Evolutionary conservation across 2,329 filamentous ascomycete genomes (phyloP).

Genomic region (Plectosphaerella sp.): DNA sequence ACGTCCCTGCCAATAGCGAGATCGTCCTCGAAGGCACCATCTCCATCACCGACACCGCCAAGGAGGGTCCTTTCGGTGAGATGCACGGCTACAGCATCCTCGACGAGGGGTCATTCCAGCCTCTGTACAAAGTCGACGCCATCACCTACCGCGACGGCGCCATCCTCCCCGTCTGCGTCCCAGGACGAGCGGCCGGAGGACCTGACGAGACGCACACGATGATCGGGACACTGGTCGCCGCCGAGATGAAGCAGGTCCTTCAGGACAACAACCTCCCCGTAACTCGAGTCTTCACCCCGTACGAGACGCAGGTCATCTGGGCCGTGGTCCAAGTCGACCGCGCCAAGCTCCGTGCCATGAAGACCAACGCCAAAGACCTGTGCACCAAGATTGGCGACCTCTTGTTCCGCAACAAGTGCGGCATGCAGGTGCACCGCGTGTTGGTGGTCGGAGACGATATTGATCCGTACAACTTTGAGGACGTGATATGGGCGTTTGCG

Average conservation of each 20-base stretch:
- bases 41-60: constrained; percentile 29
- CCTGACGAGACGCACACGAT: constrained; percentile 22
- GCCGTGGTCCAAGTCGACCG: constrained; percentile 52
- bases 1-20: constrained; percentile 44
- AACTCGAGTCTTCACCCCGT: constrained; percentile 36
- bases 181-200: too few species aligned
- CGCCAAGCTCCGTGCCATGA: constrained; percentile 39
- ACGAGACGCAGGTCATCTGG: constrained; percentile 44
- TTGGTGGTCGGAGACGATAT: constrained; percentile 44
- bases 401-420: constrained; percentile 35
- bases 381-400: constrained; percentile 34
- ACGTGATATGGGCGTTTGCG: constrained; percentile 44
- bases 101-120: constrained; percentile 13
- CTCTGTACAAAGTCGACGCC: constrained; percentile 35
- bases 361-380: constrained; percentile 20
- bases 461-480: constrained; percentile 37
- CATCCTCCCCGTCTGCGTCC: constrained; percentile 38
- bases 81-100: not conserved
- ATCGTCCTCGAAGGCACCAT: constrained; percentile 46
- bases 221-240: constrained; percentile 16
- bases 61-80: constrained; percentile 45
- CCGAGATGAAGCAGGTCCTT: constrained; percentile 32
- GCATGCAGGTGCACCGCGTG: constrained; percentile 36
- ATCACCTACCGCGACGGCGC: constrained; percentile 44
- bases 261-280: constrained; percentile 33